These are phyloP conservation scores for Stygiomarasmius scandens DNA, from an alignment of 1,284 basidiomycete genomes.

Conservation along the genomic window DNA sequence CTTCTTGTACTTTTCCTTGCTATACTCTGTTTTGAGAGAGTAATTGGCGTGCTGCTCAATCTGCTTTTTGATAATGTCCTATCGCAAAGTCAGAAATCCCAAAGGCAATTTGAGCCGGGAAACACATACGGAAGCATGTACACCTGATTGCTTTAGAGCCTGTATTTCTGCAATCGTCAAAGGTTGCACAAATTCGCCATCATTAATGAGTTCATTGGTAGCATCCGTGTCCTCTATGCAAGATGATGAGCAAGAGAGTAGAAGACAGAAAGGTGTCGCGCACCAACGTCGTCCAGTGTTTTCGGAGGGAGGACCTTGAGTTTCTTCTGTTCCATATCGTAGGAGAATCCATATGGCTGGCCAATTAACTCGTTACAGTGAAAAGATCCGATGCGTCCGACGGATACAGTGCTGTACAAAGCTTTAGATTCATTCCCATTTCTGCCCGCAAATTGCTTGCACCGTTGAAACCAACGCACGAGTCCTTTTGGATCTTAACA, in stretches of 20 bases:
- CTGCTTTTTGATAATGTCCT: slow-evolving; percentile 93
- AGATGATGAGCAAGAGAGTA: background rate
- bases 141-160: slow-evolving; percentile 74
- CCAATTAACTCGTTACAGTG: slow-evolving; percentile 67
- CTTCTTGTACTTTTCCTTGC: slow-evolving; percentile 95
- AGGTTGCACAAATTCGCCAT: slow-evolving; percentile 77
- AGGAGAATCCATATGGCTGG: slow-evolving; percentile 75
- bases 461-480: slow-evolving; percentile 46
- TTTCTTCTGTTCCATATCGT: slow-evolving; percentile 74
- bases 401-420: slow-evolving; percentile 54
- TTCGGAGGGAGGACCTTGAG: slow-evolving; percentile 64
- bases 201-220: slow-evolving; percentile 87
- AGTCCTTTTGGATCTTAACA: slow-evolving; percentile 65
- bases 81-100: background rate
- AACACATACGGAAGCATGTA: slow-evolving; percentile 66
- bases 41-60: slow-evolving; percentile 91
- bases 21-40: slow-evolving; percentile 92
- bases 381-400: slow-evolving; percentile 80
- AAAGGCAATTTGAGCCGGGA: slow-evolving; percentile 2
- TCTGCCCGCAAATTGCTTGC: slow-evolving; percentile 15
- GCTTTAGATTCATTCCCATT: slow-evolving; percentile 5
- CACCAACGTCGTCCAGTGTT: slow-evolving; percentile 71
- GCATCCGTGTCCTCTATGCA: slow-evolving; percentile 84
- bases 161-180: slow-evolving; percentile 83
- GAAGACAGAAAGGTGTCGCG: slow-evolving; percentile 30